Base-by-base conservation (phyloP, 164 flowering plant genomes). In the Stephania yunnanensis region DNA sequence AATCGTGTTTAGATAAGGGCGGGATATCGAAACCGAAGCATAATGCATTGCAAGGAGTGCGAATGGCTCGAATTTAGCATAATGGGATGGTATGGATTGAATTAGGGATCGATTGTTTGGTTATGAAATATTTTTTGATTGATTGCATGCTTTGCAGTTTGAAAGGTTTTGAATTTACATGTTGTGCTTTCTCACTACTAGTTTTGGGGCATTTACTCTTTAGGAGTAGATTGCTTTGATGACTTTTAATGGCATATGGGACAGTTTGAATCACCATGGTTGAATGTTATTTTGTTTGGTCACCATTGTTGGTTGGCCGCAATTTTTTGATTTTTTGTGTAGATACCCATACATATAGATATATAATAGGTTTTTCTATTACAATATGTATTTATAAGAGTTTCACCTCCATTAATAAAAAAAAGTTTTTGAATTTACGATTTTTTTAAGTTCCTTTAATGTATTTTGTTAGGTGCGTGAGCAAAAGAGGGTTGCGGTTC, bases 31-130 rank as follows among this genome's bases (percentile, higher is more conserved):
- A 93, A 79, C 66, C 90, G 1, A 88, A 85, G 1, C 80, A 73
- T 13, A 88, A 86, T 85, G 86, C 79, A 6, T 78, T 55, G 22
- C 92, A 93, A 80, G 97, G 93, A 74, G 96, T 89, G 29, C 81
- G 88, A 11, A 90, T 91, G 50, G 91, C 97, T 77, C 84, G 98
- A 50, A 50, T 87, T 77, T 95, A 96, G 82, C 92, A 87, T 6
- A 86, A 77, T 76, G 92, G 91, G 80, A 91, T 91, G 94, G 97
- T 92, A 84, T 10, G 71, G 19, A 12, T 61, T 36, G 42, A 46
- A 55, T 46, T 36, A 19, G 10, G 9, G 8, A 6, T 72, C 17
- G 15, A 2, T 42, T 48, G 44, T 72, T 71, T 71, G 17, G 10
- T 71, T 53, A 12, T 0, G 19, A 13, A n/a, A 6, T 19, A 61